phyloP scores from a whole-genome alignment of 2,329 filamentous ascomycete species.

The Lasiodiplodia sp. region DNA sequence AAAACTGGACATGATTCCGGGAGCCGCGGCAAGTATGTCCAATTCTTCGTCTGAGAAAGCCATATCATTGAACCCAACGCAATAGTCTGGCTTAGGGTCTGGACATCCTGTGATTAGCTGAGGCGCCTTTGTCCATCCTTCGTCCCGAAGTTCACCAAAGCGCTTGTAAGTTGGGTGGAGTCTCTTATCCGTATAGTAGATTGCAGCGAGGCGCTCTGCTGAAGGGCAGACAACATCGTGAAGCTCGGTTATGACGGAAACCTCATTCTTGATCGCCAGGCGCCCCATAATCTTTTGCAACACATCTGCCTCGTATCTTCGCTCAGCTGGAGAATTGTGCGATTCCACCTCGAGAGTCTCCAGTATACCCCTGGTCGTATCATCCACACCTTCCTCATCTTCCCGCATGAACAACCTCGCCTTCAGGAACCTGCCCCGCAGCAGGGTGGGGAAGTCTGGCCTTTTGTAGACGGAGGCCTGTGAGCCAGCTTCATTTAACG shows the following conservation, averaged over 20 bases:
- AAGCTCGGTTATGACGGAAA: neutral
- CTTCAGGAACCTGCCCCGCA: accelerated
- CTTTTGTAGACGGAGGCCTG: accelerated
- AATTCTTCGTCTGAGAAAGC: neutral
- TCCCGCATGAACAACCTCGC: neutral
- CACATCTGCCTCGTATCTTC: neutral
- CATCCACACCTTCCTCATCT: neutral
- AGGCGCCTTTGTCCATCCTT: neutral
- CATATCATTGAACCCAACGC: neutral
- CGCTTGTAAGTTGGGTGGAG: neutral
- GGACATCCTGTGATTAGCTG: neutral
- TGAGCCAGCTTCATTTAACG: neutral
- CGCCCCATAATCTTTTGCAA: neutral
- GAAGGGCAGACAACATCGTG: neutral
- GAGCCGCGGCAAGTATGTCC: neutral
- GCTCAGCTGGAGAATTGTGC: neutral
- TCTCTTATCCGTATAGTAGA: neutral
- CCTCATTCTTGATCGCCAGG: neutral
- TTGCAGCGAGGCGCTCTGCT: neutral
- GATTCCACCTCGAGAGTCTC: neutral
- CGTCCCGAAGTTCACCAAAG: neutral
- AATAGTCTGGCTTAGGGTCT: neutral
- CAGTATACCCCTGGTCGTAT: neutral
- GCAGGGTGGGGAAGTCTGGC: neutral
- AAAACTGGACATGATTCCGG: neutral